A percentile compares a stretch with the other conserved stretches of the same genome.
Conservation (phyloP, 805 yeast genomes). For the Teunomyces tritomae region DNA sequence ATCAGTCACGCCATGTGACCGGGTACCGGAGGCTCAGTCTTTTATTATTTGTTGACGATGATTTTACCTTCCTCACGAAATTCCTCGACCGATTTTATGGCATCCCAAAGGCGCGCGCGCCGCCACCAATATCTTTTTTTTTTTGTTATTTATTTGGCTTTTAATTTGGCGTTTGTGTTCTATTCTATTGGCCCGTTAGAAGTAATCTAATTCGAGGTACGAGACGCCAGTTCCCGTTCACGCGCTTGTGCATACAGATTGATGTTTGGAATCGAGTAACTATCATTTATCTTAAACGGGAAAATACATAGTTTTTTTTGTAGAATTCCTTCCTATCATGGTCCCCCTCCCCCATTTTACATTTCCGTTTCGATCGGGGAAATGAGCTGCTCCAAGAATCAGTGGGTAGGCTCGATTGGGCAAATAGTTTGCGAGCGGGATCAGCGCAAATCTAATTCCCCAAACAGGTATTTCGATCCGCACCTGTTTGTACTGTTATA, state of each 20-base stretch:
- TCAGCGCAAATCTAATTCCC: conserved; percentile 1
- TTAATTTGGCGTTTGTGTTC: background rate
- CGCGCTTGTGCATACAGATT: background rate
- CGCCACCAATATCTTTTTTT: background rate
- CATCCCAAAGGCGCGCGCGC: background rate
- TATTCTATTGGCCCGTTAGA: background rate
- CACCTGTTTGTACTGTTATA: background rate
- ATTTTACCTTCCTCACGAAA: too few relatives aligned
- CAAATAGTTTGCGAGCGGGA: background rate
- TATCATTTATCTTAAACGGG: background rate
- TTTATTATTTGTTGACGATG: too few relatives aligned
- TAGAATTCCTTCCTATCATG: background rate
- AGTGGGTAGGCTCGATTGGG: background rate
- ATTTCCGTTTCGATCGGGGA: background rate
- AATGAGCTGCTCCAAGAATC: background rate
- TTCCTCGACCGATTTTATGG: too few relatives aligned
- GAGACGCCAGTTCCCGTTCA: background rate
- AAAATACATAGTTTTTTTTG: too few relatives aligned
- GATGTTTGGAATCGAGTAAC: background rate
- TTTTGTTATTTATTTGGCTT: background rate
- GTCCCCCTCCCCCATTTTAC: background rate
- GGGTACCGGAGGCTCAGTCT: background rate
- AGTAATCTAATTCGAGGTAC: background rate
- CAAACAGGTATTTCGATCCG: conserved; percentile 2
- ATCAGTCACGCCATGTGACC: background rate